These are phyloP conservation scores for Colletotrichum sp. DNA, from an alignment of 2,329 filamentous ascomycete genomes.

Conservation along the genomic window DNA sequence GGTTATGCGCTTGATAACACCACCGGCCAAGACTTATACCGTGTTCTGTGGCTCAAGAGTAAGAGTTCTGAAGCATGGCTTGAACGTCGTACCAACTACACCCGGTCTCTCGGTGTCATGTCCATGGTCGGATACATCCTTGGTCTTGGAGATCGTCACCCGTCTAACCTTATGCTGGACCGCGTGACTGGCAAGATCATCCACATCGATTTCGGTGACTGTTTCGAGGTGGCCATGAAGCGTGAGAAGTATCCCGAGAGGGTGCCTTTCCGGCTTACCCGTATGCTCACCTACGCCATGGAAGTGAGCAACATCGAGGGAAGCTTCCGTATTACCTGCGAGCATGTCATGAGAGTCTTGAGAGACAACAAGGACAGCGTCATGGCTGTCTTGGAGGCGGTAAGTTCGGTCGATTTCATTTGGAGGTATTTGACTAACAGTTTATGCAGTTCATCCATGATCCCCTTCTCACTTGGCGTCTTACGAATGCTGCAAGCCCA, in stretches of 20 bases:
- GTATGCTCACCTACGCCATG: conserved; percentile 99
- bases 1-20: conserved; percentile 99
- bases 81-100: conserved; percentile 98
- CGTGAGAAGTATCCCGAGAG: conserved; percentile 98
- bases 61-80: conserved; percentile 98
- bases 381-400: conserved; percentile 97
- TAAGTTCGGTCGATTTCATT: conserved; percentile 56
- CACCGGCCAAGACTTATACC: conserved; percentile 96
- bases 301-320: conserved; percentile 99
- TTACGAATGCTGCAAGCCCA: conserved; percentile 69
- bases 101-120: conserved; percentile 96
- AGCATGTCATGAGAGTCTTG: conserved; percentile 97
- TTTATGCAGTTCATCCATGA: conserved; percentile 89
- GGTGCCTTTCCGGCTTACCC: conserved; percentile 95
- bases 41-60: conserved; percentile 97
- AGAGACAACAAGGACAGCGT: conserved; percentile 97
- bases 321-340: conserved; percentile 96
- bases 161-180: conserved; percentile 97
- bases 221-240: conserved; percentile 99
- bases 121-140: conserved; percentile 99
- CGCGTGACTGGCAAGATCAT: conserved; percentile 95
- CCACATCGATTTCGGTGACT: conserved; percentile 99
- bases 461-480: conserved; percentile 96
- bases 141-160: conserved; percentile 93
- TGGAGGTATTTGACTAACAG: conserved; percentile 23